Percentiles rank a stretch among this genome's conserved stretches.
phyloP scores from a whole-genome alignment of 2,329 filamentous ascomycete genomes.

The Phyllosticta citrichinensis region DNA sequence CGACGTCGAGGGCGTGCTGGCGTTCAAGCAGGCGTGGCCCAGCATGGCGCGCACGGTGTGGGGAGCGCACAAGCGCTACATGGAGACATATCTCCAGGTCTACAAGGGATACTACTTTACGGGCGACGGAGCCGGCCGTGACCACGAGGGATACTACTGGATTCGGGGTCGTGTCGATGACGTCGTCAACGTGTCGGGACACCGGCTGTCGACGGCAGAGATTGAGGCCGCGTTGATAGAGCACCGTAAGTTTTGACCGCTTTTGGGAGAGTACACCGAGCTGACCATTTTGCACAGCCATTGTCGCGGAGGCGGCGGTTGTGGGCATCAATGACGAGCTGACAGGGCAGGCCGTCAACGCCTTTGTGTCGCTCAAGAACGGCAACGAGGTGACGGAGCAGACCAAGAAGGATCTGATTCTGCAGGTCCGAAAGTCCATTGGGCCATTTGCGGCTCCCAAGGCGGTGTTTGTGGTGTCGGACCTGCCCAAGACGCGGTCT shows the following conservation, averaged over 20 bases:
- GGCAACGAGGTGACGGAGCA: constrained; percentile 65
- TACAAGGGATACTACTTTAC: constrained; percentile 98
- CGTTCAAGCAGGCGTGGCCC: constrained; percentile 96
- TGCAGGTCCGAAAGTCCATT: constrained; percentile 95
- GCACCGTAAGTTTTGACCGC: constrained; percentile 47
- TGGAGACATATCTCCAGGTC: constrained; percentile 96
- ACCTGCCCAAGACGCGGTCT: constrained; percentile 92
- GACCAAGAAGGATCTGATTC: constrained; percentile 83
- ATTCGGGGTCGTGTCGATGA: constrained; percentile 97
- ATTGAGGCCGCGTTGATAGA: constrained; percentile 96
- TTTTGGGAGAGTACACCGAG: not conserved
- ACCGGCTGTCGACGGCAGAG: constrained; percentile 91
- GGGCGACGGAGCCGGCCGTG: constrained; percentile 86
- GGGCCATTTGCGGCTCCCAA: constrained; percentile 96
- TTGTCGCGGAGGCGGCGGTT: constrained; percentile 88
- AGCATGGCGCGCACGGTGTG: constrained; percentile 98
- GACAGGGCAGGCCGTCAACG: constrained; percentile 93
- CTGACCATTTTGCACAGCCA: constrained; percentile 32
- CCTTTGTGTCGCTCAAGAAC: constrained; percentile 89
- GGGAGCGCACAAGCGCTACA: constrained; percentile 95
- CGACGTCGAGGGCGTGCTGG: constrained; percentile 92
- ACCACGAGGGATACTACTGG: constrained; percentile 99
- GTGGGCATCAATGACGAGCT: constrained; percentile 90
- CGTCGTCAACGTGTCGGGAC: constrained; percentile 94
- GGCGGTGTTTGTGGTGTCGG: constrained; percentile 79